Evolutionary conservation across 495 filamentous ascomycete species (phyloP).

Genomic region (Glonium stellatum): DNA sequence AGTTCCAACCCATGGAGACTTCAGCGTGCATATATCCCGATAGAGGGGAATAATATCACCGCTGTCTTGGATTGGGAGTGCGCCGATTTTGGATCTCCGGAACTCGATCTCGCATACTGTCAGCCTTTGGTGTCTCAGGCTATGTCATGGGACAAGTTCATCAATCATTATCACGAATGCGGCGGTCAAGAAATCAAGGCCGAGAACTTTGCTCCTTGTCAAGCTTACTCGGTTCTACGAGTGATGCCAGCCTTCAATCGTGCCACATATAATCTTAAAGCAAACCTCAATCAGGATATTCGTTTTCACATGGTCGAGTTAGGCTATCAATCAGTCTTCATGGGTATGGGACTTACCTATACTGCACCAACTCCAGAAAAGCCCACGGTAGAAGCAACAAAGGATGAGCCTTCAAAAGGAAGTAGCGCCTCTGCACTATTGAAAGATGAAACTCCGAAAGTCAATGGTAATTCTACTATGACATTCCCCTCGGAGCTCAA

Average conservation of each 20-base stretch:
- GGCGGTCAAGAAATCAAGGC: not conserved
- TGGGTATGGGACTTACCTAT: slow-evolving; percentile 2
- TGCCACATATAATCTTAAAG: not conserved
- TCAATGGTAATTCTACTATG: not conserved
- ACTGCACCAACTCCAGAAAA: not conserved
- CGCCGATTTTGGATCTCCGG: slow-evolving; percentile 1
- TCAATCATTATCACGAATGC: not conserved
- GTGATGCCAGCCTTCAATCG: not conserved
- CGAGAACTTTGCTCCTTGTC: not conserved
- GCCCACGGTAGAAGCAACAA: too few species aligned
- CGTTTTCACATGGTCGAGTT: slow-evolving; percentile 4
- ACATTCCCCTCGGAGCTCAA: not conserved
- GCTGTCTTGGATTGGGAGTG: slow-evolving; percentile 3
- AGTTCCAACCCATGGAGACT: slow-evolving; percentile 1
- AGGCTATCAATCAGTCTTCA: slow-evolving; percentile 2
- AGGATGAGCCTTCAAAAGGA: too few species aligned
- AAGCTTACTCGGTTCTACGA: slow-evolving; percentile 2
- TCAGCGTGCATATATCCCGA: not conserved
- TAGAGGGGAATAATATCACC: slow-evolving; percentile 1
- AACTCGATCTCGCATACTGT: slow-evolving; percentile 6
- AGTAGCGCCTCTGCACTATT: too few species aligned
- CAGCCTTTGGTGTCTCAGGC: not conserved
- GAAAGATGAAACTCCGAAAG: too few species aligned
- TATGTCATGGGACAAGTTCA: slow-evolving; percentile 1
- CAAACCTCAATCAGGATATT: not conserved